phyloP scores from a whole-genome alignment of 1,284 basidiomycete species.

The Mycena citricolor region DNA sequence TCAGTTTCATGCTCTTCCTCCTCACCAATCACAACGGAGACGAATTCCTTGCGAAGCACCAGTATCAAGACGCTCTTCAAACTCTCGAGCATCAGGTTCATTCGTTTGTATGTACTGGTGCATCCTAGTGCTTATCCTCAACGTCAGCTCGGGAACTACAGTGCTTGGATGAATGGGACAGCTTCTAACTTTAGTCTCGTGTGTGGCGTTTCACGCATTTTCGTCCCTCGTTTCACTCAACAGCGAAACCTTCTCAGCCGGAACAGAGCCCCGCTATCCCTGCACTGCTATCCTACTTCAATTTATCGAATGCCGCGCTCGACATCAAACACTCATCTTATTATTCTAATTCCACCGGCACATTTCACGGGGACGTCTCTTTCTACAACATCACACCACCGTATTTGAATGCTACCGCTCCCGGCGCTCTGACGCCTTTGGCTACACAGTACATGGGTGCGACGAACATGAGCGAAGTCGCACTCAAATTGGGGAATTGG shows the following conservation, averaged over 20 bases:
- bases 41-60: conserved; percentile 58
- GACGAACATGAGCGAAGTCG: conserved; percentile 50
- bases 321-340: conserved; percentile 60
- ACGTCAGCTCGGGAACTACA: conserved; percentile 68
- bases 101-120: neutral
- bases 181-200: conserved; percentile 67
- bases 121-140: neutral
- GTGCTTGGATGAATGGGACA: conserved; percentile 72
- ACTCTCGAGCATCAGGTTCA: conserved; percentile 42
- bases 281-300: conserved; percentile 51
- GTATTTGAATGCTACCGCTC: conserved; percentile 34
- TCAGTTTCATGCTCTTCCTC: conserved; percentile 72
- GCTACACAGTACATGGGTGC: conserved; percentile 49
- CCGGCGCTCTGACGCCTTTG: conserved; percentile 47
- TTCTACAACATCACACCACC: conserved; percentile 64
- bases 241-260: conserved; percentile 40
- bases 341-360: conserved; percentile 74
- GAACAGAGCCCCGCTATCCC: conserved; percentile 43
- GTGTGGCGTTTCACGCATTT: conserved; percentile 29
- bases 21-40: conserved; percentile 69
- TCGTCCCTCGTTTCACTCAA: neutral
- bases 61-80: conserved; percentile 62
- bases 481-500: conserved; percentile 55
- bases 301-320: conserved; percentile 43
- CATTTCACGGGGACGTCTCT: conserved; percentile 60